Percentiles rank a stretch among this genome's conserved stretches.
phyloP scores from a whole-genome alignment of 345 rosid species.

The Acer yangbiense region DNA sequence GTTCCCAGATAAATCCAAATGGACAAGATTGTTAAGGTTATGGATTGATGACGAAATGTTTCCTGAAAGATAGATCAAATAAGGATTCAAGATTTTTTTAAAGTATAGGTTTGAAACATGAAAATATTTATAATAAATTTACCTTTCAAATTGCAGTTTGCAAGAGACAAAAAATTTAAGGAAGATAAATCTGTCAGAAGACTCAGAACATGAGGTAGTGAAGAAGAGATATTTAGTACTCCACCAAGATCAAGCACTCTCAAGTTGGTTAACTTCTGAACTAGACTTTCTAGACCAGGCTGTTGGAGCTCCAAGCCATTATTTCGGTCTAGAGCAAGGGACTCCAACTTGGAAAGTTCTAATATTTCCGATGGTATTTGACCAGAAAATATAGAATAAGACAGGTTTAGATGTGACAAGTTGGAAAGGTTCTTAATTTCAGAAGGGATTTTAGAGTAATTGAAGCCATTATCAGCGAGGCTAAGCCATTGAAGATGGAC shows the following conservation, averaged over 20 bases:
- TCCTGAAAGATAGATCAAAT: neutral
- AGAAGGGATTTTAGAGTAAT: neutral
- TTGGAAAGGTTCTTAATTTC: neutral
- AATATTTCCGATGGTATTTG: neutral
- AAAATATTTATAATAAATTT: neutral
- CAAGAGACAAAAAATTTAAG: too few relatives aligned
- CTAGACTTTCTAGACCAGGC: too few relatives aligned
- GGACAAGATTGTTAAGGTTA: neutral
- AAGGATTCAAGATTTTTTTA: neutral
- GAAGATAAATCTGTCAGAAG: too few relatives aligned
- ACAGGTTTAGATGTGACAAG: neutral
- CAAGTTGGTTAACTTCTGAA: neutral
- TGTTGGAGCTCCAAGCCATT: too few relatives aligned
- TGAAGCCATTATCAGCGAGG: neutral
- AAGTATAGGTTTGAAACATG: neutral
- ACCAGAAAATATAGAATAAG: neutral
- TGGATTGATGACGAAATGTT: neutral
- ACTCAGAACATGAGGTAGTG: too few relatives aligned
- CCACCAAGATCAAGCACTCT: neutral
- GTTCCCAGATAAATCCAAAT: too few relatives aligned
- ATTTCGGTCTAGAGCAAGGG: conserved; percentile 14
- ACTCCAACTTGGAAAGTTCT: neutral
- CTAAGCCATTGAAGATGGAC: conserved; percentile 16
- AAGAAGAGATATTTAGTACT: too few relatives aligned
- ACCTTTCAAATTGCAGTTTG: neutral